Percentiles rank a stretch among this genome's conserved stretches.
phyloP scores from a whole-genome alignment of 1,284 basidiomycete species.

The Puccinia sorghi region DNA sequence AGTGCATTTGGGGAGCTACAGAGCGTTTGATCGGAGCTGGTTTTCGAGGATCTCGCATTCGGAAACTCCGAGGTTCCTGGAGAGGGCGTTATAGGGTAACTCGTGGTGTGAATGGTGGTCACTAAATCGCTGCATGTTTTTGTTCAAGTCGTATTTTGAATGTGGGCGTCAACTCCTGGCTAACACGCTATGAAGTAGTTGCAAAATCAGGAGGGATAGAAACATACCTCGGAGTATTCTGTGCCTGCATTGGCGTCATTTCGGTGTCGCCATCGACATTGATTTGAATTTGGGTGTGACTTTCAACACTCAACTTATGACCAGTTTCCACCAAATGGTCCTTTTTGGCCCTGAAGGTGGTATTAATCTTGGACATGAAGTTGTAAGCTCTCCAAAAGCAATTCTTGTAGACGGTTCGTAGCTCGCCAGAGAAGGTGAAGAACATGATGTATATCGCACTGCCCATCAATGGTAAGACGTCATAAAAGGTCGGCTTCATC shows the following conservation, averaged over 20 bases:
- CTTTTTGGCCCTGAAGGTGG: background rate
- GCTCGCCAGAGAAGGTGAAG: conserved; percentile 32
- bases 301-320: background rate
- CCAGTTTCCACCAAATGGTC: background rate
- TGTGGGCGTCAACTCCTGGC: no score
- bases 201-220: background rate
- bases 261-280: background rate
- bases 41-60: conserved; percentile 4
- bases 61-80: background rate
- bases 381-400: conserved; percentile 21
- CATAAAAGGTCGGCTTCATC: conserved; percentile 25
- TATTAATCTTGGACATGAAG: background rate
- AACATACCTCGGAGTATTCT: background rate
- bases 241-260: background rate
- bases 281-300: background rate
- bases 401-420: conserved; percentile 7
- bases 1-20: conserved; percentile 28
- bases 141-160: no score
- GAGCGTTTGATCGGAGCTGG: conserved; percentile 26
- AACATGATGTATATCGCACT: conserved; percentile 38
- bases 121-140: background rate
- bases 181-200: no score
- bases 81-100: background rate
- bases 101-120: background rate
- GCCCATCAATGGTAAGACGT: conserved; percentile 17